Evolutionary conservation across 176 grass and related monocot genomes (phyloP).

Genomic region (Cymbopogon citratus): DNA sequence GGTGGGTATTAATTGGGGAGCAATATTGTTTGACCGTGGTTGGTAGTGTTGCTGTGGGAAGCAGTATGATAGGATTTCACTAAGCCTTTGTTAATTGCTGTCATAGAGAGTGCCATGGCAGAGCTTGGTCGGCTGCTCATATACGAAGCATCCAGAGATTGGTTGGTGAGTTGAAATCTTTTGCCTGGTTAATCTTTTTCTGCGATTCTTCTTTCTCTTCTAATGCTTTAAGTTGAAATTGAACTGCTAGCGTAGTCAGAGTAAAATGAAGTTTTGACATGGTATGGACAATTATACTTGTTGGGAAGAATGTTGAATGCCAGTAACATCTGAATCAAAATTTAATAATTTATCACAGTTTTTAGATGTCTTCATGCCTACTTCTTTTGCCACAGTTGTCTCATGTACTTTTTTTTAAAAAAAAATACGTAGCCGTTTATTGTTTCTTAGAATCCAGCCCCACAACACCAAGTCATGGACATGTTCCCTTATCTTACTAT

Average conservation of each 20-base stretch:
- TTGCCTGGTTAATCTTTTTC: neutral
- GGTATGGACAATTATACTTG: neutral
- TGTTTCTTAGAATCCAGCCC: neutral
- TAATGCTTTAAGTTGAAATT: conserved; percentile 2
- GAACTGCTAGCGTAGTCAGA: neutral
- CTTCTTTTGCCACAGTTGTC: neutral
- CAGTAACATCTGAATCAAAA: neutral
- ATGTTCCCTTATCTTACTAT: neutral
- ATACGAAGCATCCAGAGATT: conserved; percentile 94
- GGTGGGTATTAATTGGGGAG: neutral
- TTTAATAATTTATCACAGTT: neutral
- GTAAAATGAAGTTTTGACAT: neutral
- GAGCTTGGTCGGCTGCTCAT: conserved; percentile 92
- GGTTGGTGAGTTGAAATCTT: conserved; percentile 73
- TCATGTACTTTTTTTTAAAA: neutral
- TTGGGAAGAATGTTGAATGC: neutral
- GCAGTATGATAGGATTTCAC: neutral
- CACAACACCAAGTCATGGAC: neutral
- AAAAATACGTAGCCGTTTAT: neutral
- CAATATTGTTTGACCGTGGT: neutral
- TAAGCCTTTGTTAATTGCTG: conserved; percentile 21
- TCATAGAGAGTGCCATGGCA: conserved; percentile 79
- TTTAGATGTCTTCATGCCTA: neutral
- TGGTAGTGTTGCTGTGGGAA: neutral
- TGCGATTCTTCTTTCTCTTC: neutral